These are phyloP conservation scores for Sarocladium brachiariae DNA, from an alignment of 2,329 filamentous ascomycete species.

Conservation along the genomic window DNA sequence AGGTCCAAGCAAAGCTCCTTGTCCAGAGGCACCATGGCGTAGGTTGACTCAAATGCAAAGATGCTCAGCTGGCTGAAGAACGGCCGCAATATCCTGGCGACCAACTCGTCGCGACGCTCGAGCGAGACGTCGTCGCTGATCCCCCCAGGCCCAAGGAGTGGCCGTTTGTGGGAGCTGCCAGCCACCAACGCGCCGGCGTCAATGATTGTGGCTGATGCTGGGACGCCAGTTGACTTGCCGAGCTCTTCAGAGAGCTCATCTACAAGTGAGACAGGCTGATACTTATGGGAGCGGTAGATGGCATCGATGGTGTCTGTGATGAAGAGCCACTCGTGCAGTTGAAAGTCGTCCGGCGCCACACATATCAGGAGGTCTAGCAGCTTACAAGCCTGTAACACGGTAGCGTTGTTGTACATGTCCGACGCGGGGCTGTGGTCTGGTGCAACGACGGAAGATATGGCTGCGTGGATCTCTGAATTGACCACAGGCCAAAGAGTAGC, in stretches of 20 bases:
- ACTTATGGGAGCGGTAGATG: constrained; percentile 69
- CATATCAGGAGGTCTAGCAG: constrained; percentile 84
- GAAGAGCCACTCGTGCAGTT: constrained; percentile 97
- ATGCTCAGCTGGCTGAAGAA: constrained; percentile 93
- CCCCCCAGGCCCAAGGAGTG: constrained; percentile 44
- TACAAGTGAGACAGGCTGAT: constrained; percentile 67
- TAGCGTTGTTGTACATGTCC: constrained; percentile 69
- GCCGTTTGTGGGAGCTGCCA: constrained; percentile 33
- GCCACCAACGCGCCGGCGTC: constrained; percentile 29
- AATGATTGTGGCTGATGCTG: constrained; percentile 26
- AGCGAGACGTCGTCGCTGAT: constrained; percentile 49
- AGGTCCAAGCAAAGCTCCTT: constrained; percentile 54
- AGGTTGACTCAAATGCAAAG: constrained; percentile 85
- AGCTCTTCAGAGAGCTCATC: constrained; percentile 80
- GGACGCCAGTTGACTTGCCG: constrained; percentile 32
- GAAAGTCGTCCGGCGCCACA: constrained; percentile 88
- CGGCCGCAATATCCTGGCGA: constrained; percentile 71
- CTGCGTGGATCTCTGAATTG: constrained; percentile 76
- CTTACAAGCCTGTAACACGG: constrained; percentile 87
- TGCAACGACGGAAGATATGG: constrained; percentile 66
- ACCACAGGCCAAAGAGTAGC: constrained; percentile 85
- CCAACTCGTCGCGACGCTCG: constrained; percentile 60
- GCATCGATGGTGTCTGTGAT: constrained; percentile 96
- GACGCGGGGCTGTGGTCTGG: constrained; percentile 54
- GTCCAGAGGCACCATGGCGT: constrained; percentile 71